These are phyloP conservation scores for Pestalotiopsis sp. DNA, from an alignment of 2,329 filamentous ascomycete species.

Conservation along the genomic window DNA sequence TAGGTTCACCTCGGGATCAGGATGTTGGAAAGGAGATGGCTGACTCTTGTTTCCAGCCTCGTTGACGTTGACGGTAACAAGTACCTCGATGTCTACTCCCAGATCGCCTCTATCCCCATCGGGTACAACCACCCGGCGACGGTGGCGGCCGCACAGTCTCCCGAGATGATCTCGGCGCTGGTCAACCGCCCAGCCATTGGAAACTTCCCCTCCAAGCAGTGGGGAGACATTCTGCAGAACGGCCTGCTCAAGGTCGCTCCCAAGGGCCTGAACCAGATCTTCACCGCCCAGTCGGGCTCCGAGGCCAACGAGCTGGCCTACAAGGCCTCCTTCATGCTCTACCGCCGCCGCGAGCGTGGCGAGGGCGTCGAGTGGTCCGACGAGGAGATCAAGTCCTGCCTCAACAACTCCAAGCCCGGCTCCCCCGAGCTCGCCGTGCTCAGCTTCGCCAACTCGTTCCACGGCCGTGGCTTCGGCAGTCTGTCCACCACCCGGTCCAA, in stretches of 20 bases:
- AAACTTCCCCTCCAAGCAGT: conserved; percentile 86
- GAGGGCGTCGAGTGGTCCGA: conserved; percentile 78
- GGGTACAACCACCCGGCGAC: conserved; percentile 89
- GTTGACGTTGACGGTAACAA: conserved; percentile 53
- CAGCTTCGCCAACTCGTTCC: conserved; percentile 86
- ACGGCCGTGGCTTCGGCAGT: conserved; percentile 86
- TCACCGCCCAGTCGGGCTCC: conserved; percentile 85
- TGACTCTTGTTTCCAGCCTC: conserved; percentile 31
- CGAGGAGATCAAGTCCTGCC: conserved; percentile 72
- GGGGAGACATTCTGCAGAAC: conserved; percentile 76
- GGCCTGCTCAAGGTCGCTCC: conserved; percentile 83
- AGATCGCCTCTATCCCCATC: conserved; percentile 90
- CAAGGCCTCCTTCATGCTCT: conserved; percentile 95
- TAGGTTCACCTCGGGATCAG: conserved; percentile 15
- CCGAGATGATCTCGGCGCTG: conserved; percentile 77
- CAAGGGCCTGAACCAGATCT: conserved; percentile 82
- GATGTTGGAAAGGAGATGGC: not conserved
- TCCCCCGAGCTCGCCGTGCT: conserved; percentile 82
- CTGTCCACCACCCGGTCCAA: conserved; percentile 90
- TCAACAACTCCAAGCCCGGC: conserved; percentile 80
- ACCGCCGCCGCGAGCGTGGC: conserved; percentile 78
- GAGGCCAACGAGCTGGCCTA: conserved; percentile 94
- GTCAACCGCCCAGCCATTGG: conserved; percentile 89
- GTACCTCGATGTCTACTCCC: conserved; percentile 61
- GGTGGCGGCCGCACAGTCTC: conserved; percentile 68